Base-by-base conservation (phyloP, 2,329 filamentous ascomycete species). In the Cladosporium austrohemisphaericum region DNA sequence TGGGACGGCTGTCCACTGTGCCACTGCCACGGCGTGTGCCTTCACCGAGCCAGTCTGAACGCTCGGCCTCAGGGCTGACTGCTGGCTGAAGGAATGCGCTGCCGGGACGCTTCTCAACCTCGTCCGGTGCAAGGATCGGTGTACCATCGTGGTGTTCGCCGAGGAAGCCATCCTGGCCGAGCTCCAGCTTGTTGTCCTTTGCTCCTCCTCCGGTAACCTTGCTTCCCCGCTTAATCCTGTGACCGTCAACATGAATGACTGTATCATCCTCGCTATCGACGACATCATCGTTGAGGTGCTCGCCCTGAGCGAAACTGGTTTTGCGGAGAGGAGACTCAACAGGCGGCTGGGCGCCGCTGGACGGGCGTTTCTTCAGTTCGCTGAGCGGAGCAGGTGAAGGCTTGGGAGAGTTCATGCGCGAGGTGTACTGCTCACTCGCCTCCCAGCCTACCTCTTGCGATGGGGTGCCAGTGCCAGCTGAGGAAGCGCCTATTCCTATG, bases 371-470 rank as follows among this genome's bases (percentile, higher is more conserved):
- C 51, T 53, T 57, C 29, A 25, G 31, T 10, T 47, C 44, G 25
- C 33, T 20, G 16, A 47, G 44, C 13, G 28, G 36, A n/a, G 31
- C 49, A 71, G 68, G 13, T 80, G 79, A 41, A 71, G 76, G 56
- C 33, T 57, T 58, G 7, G 86, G 85, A n/a, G 86, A 86, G 36
- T 81, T 76, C 53, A 89, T 83, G 53, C 88, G 85, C 23, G 85
- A 86, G 13, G 83, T 77, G 63, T 90, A 95, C 63, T 95, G 85
- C 56, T 96, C 90, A 9, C 83, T 85, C 10, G 90, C 92, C 54
- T 89, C 80, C 71, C 91, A 95, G 16, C 88, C 93, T 59, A 95
- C 82, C 65, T 97, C 87, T 61, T 97, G 92, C 59, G 87, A 88
- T 2, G 93, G 93, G 3, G 90, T 93, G 50, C 87, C 83, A 41